A percentile compares a stretch with the other conserved stretches of the same genome.
These are phyloP conservation scores for Piper longum DNA, from an alignment of 164 flowering plant species.

Conservation along the genomic window DNA sequence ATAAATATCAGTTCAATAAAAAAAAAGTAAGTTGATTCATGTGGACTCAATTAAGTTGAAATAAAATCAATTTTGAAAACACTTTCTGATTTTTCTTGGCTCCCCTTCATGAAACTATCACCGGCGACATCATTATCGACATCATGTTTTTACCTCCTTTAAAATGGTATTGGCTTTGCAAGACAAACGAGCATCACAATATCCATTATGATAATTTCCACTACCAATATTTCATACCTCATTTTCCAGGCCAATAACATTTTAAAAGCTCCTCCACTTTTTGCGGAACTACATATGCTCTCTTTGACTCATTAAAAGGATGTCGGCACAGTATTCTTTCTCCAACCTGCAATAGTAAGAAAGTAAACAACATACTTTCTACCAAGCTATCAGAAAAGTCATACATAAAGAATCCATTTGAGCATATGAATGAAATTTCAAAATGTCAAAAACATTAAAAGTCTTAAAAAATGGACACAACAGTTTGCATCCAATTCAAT, in stretches of 20 bases:
- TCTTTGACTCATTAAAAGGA: conserved; percentile 94
- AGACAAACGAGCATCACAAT: background rate
- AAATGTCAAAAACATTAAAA: too few species aligned
- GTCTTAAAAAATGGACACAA: too few species aligned
- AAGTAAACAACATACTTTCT: background rate
- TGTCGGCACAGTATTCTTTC: conserved; percentile 89
- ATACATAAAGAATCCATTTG: too few species aligned
- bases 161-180: background rate
- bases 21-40: too few species aligned
- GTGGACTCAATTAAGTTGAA: too few species aligned
- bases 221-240: conserved; percentile 33
- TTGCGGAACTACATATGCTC: conserved; percentile 97
- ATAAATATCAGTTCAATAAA: too few species aligned
- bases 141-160: background rate
- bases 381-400: too few species aligned
- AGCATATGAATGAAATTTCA: too few species aligned
- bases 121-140: background rate
- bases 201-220: background rate
- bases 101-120: too few species aligned
- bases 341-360: conserved; percentile 31
- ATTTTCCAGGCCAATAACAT: conserved; percentile 81
- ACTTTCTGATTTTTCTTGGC: too few species aligned
- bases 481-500: too few species aligned
- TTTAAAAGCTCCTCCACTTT: conserved; percentile 86
- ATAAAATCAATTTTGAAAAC: too few species aligned